phyloP scores from a whole-genome alignment of 2,329 filamentous ascomycete genomes.

The Capronia coronata region DNA sequence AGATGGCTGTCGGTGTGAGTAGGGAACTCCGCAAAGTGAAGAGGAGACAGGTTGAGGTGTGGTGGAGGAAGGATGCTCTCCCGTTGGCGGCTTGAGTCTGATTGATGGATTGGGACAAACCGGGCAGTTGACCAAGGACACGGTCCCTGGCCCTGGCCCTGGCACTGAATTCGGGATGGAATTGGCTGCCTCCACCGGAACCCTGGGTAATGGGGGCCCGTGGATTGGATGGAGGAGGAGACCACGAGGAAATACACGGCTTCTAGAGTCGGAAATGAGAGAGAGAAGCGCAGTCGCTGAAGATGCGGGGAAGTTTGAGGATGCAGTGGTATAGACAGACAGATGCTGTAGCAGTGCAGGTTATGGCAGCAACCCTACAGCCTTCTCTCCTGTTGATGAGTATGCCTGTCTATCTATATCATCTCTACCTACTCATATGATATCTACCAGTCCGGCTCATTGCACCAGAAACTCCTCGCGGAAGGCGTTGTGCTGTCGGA shows the following conservation, averaged over 20 bases:
- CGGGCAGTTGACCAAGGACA: neutral
- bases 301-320: neutral
- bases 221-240: neutral
- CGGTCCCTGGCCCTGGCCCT: neutral
- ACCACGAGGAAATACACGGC: neutral
- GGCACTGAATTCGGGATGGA: neutral
- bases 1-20: constrained; percentile 12
- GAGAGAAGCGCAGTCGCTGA: neutral
- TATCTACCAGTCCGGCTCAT: neutral
- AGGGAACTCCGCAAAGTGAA: neutral
- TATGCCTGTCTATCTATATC: no score
- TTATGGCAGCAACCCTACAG: neutral
- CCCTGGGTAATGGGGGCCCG: neutral
- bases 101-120: neutral
- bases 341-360: constrained; percentile 6
- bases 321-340: no score
- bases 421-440: neutral
- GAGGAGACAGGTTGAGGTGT: neutral
- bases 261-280: neutral
- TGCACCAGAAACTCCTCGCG: neutral
- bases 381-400: no score
- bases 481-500: neutral
- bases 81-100: neutral
- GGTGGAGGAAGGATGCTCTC: neutral
- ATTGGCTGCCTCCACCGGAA: neutral